A percentile compares a stretch with the other conserved stretches of the same genome.
These are phyloP conservation scores for Saccharomyces eubayanus DNA, from an alignment of 805 yeast species.

Conservation along the genomic window DNA sequence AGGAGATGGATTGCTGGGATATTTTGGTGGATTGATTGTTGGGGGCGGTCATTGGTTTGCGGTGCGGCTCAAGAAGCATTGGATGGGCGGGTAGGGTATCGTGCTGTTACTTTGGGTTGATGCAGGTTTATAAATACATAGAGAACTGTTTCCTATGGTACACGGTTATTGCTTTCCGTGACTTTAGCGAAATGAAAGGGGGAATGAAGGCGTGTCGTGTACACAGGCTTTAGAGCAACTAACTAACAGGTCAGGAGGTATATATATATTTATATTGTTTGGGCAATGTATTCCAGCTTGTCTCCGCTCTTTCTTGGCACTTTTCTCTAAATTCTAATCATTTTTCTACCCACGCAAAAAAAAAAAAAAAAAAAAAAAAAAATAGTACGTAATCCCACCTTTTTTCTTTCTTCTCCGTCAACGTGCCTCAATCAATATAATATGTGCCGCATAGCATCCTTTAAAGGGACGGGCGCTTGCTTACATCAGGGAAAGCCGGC, in stretches of 20 bases:
- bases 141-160: neutral
- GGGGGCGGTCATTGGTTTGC: neutral
- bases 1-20: neutral
- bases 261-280: too few relatives aligned
- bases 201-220: neutral
- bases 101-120: neutral
- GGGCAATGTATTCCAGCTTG: too few relatives aligned
- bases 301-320: neutral
- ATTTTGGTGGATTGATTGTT: neutral
- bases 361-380: neutral
- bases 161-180: neutral
- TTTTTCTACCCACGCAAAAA: neutral
- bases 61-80: neutral
- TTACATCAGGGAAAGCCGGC: constrained; percentile 73
- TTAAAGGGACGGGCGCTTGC: neutral
- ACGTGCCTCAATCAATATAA: neutral
- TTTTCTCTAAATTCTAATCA: neutral
- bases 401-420: neutral
- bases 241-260: neutral
- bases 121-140: neutral
- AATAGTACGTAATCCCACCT: neutral
- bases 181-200: neutral
- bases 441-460: neutral
- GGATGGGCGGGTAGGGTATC: neutral
- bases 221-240: neutral